phyloP scores from a whole-genome alignment of 768 basidiomycete genomes.

The Xerocomus spinulosus region DNA sequence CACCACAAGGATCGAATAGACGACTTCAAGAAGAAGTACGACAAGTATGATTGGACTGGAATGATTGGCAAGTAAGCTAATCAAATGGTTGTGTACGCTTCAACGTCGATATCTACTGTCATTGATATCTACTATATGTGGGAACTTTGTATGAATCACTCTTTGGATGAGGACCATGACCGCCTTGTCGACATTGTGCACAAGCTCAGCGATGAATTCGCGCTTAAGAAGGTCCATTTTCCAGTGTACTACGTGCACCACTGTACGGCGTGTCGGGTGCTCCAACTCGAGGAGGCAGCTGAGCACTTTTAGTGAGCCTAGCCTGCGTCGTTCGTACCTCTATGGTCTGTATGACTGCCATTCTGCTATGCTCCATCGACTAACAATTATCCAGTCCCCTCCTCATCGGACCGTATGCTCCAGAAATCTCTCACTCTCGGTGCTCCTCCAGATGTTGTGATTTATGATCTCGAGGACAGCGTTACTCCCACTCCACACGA shows the following conservation, averaged over 20 bases:
- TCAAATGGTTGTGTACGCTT: neutral
- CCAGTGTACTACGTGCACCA: neutral
- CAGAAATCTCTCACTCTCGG: conserved; percentile 57
- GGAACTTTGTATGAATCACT: no score
- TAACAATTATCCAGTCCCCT: conserved; percentile 51
- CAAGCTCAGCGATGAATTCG: conserved; percentile 3
- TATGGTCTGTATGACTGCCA: conserved; percentile 38
- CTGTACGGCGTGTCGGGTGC: neutral
- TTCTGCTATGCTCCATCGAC: neutral
- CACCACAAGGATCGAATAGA: conserved; percentile 67
- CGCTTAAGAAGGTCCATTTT: neutral
- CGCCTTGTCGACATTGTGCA: neutral
- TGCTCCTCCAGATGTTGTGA: conserved; percentile 63
- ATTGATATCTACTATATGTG: neutral
- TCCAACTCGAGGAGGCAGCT: conserved; percentile 5
- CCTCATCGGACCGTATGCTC: conserved; percentile 77
- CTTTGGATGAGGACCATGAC: conserved; percentile 1
- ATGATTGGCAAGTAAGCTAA: conserved; percentile 47
- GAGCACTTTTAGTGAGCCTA: conserved; percentile 17
- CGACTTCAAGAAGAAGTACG: conserved; percentile 70
- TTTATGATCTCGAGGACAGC: conserved; percentile 89
- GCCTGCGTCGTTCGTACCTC: conserved; percentile 54
- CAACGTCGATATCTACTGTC: neutral
- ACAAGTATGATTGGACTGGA: conserved; percentile 76
- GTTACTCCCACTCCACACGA: conserved; percentile 57